Conservation (phyloP, 1,284 basidiomycete species). For the Malassezia nana region DNA sequence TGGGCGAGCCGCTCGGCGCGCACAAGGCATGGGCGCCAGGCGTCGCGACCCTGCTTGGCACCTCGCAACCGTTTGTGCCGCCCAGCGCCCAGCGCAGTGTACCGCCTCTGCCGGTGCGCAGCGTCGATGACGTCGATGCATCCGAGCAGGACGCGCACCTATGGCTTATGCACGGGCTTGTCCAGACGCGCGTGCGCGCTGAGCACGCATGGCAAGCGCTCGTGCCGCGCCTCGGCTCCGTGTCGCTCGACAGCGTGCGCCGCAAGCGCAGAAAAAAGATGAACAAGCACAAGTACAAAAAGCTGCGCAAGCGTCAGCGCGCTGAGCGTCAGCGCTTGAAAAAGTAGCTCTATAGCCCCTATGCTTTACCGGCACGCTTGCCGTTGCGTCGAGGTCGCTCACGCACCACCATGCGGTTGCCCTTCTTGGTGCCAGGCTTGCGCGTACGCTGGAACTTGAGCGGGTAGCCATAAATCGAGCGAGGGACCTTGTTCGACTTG, state of each 20-base stretch:
- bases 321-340: conserved; percentile 40
- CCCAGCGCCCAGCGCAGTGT: conserved; percentile 13
- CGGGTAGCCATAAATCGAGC: conserved; percentile 73
- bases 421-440: conserved; percentile 69
- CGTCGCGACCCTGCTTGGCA: conserved; percentile 39
- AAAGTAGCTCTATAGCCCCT: conserved; percentile 22
- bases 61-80: conserved; percentile 37
- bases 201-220: conserved; percentile 38
- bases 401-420: conserved; percentile 86
- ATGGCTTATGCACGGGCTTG: conserved; percentile 40
- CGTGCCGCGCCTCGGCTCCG: conserved; percentile 23
- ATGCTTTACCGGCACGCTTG: conserved; percentile 51
- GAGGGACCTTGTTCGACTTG: conserved; percentile 63
- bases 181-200: conserved; percentile 34
- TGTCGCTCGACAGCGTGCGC: conserved; percentile 42
- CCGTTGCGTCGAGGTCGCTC: conserved; percentile 77
- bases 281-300: conserved; percentile 48
- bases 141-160: conserved; percentile 38
- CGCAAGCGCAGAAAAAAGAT: conserved; percentile 48
- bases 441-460: conserved; percentile 86
- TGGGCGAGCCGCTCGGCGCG: conserved; percentile 42
- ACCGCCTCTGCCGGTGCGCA: background rate
- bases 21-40: conserved; percentile 36
- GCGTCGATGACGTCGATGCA: background rate
- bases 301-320: conserved; percentile 43